Percentiles rank a stretch among this genome's conserved stretches.
phyloP scores from a whole-genome alignment of 2,329 filamentous ascomycete genomes.

The Aplosporella prunicola region DNA sequence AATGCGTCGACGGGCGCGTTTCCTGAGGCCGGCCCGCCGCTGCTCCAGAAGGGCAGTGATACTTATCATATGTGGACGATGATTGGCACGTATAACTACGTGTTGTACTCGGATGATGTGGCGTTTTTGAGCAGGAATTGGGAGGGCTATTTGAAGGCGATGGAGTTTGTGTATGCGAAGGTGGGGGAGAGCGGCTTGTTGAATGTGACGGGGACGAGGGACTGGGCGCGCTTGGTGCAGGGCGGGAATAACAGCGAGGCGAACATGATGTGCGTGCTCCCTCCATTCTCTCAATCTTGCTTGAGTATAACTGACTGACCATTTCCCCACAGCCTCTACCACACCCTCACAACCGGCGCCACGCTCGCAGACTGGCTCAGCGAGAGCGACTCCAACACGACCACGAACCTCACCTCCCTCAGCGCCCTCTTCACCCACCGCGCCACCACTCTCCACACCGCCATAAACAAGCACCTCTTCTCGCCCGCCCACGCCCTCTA shows the following conservation, averaged over 20 bases:
- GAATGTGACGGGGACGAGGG: conserved; percentile 40
- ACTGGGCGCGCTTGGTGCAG: conserved; percentile 43
- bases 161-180: conserved; percentile 38
- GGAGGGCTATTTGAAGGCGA: conserved; percentile 39
- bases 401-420: conserved; percentile 17
- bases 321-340: conserved; percentile 34
- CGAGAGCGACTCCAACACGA: too few relatives aligned
- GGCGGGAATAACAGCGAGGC: conserved; percentile 43
- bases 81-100: conserved; percentile 50
- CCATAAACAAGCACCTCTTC: conserved; percentile 21
- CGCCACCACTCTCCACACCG: conserved; percentile 16
- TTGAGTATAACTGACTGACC: neutral
- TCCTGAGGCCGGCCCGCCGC: conserved; percentile 32
- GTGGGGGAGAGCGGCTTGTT: conserved; percentile 36
- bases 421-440: conserved; percentile 14
- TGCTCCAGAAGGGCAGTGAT: conserved; percentile 26
- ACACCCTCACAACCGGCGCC: conserved; percentile 21
- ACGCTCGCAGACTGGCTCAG: conserved; percentile 23
- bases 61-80: conserved; percentile 43
- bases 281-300: neutral
- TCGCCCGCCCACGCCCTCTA: conserved; percentile 23
- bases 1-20: conserved; percentile 36
- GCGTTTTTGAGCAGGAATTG: conserved; percentile 40
- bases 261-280: conserved; percentile 34
- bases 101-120: conserved; percentile 46